phyloP scores from a whole-genome alignment of 2,329 filamentous ascomycete species.

The Ceratocystis destructans region DNA sequence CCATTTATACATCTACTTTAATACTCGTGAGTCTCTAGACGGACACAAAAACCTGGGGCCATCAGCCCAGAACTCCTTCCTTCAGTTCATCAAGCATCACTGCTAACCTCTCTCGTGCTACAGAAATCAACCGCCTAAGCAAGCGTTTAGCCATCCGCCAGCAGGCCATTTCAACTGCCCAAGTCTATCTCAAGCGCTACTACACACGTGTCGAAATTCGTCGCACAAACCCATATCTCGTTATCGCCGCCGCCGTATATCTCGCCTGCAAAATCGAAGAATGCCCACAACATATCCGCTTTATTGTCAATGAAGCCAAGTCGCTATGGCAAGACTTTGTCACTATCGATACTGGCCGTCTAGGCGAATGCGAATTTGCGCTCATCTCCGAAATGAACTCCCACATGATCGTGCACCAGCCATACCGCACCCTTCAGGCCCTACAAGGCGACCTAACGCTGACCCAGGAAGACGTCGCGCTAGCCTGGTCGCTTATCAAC shows the following conservation, averaged over 20 bases:
- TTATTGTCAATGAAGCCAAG: conserved; percentile 75
- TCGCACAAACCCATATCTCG: conserved; percentile 81
- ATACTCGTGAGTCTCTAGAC: conserved; percentile 51
- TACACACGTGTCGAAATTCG: conserved; percentile 85
- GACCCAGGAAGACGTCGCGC: conserved; percentile 60
- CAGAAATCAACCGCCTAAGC: conserved; percentile 68
- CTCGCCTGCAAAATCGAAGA: conserved; percentile 98
- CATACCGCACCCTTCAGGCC: conserved; percentile 66
- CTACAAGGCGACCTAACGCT: conserved; percentile 57
- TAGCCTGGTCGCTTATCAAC: conserved; percentile 76
- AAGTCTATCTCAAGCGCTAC: conserved; percentile 89
- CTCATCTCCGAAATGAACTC: conserved; percentile 85
- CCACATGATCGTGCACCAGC: conserved; percentile 80
- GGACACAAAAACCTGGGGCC: background rate
- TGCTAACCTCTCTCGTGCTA: conserved; percentile 11
- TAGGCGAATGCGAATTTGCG: conserved; percentile 89
- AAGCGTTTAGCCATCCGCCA: conserved; percentile 76
- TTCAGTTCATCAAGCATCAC: background rate
- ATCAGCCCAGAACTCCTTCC: background rate
- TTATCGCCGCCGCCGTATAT: conserved; percentile 87
- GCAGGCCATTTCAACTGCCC: conserved; percentile 84
- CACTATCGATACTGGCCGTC: conserved; percentile 61
- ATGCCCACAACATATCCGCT: conserved; percentile 85
- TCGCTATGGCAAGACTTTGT: conserved; percentile 72
- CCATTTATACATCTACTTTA: conserved; percentile 81